Conservation (phyloP, 1,139 yeast genomes). For the Zygotorulaspora mrakii region DNA sequence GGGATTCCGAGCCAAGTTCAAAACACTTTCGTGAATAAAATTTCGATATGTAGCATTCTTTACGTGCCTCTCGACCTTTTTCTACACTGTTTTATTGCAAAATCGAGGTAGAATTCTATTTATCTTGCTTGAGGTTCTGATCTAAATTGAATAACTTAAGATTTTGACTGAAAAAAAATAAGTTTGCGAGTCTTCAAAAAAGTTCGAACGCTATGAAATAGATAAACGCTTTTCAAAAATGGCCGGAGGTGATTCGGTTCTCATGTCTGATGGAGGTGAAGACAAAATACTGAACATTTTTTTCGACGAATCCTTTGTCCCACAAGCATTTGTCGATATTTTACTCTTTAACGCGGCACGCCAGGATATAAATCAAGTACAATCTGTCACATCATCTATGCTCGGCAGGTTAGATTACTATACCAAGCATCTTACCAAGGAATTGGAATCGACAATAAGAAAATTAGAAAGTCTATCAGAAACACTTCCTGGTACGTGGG, state of each 20-base stretch:
- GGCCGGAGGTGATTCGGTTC: not conserved
- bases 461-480: constrained; percentile 40
- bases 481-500: constrained; percentile 29
- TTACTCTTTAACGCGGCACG: constrained; percentile 37
- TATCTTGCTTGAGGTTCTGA: no score
- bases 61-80: no score
- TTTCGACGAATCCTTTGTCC: constrained; percentile 47
- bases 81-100: no score
- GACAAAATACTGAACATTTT: constrained; percentile 44
- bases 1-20: constrained; percentile 20
- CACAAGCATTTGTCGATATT: constrained; percentile 49
- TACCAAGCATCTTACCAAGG: constrained; percentile 52
- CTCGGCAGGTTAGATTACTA: constrained; percentile 60
- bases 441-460: constrained; percentile 48
- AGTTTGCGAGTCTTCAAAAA: no score
- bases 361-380: constrained; percentile 34
- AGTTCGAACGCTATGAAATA: not conserved
- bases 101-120: no score
- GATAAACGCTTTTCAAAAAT: not conserved
- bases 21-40: not conserved
- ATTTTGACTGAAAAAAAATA: no score
- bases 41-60: no score
- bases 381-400: constrained; percentile 41
- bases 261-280: constrained; percentile 1
- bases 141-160: no score